Evolutionary conservation across 768 basidiomycete genomes (phyloP), one percentile per base, ranked within the genome.

Genomic region (Roridomyces roridus): DNA sequence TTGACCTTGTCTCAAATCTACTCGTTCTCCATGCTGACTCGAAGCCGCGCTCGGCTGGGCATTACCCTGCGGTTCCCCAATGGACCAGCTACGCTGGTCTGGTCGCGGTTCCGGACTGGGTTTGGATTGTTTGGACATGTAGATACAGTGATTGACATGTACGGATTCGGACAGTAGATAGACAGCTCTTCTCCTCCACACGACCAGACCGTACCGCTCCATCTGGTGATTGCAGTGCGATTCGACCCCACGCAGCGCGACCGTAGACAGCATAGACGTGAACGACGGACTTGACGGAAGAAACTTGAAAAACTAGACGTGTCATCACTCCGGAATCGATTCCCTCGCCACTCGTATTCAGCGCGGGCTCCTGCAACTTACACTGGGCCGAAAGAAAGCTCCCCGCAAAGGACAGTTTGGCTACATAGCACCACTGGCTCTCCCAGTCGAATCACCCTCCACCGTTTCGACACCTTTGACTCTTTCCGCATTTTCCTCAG

Each of bases 141-240:
- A n/a, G n/a, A n/a, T n/a, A n/a, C n/a, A n/a, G n/a, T n/a, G n/a
- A n/a, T n/a, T n/a, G n/a, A n/a, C n/a, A n/a, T n/a, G n/a, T n/a
- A n/a, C n/a, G n/a, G n/a, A n/a, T n/a, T n/a, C n/a, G n/a, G n/a
- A n/a, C n/a, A n/a, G 34, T 17, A 17, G 34, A 35, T 35, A 9
- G 34, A 9, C 34, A 17, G 17, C 10, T 35, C 9, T 9, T 35
- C 17, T 17, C 34, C 9, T 35, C 34, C 34, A 35, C 34, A 35
- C 34, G 10, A 35, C 49, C 49, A 50, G 26, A 40, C 14, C 3
- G 0, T 4, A 24, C 52, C 6, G 28, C 5, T 40, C 52, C 52
- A 54, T 54, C 44, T 54, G 52, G 52, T 54, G 52, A 54, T 46
- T 26, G 9, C 36, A 46, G 26, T 18, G 52, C 21, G 44, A 54